Conservation (phyloP, 1,139 yeast genomes). For the Yamadazyma aaseri region DNA sequence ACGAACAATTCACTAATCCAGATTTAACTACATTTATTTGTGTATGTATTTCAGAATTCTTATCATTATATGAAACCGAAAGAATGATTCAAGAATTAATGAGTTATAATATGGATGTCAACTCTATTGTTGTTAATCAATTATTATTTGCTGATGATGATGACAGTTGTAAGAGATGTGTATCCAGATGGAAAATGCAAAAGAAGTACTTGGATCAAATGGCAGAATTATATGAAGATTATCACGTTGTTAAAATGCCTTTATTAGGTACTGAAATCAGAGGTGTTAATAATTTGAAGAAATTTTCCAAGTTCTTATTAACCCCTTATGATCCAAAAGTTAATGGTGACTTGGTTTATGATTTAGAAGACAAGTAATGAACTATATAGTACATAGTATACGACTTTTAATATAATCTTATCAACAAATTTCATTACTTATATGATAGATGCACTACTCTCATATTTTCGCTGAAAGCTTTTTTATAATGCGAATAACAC, state of each 20-base stretch:
- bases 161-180: constrained; percentile 80
- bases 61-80: constrained; percentile 94
- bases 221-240: constrained; percentile 90
- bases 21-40: constrained; percentile 95
- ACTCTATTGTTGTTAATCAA: constrained; percentile 93
- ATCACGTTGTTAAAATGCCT: constrained; percentile 93
- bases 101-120: constrained; percentile 93
- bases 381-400: too few species aligned
- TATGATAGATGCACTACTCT: background rate
- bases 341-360: constrained; percentile 60
- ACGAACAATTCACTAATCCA: constrained; percentile 92
- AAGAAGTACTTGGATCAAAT: constrained; percentile 91
- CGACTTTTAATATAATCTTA: too few species aligned
- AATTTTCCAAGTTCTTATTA: constrained; percentile 67
- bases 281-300: constrained; percentile 80
- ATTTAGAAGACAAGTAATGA: constrained; percentile 60
- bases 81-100: constrained; percentile 95
- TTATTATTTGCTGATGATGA: constrained; percentile 79
- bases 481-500: constrained; percentile 7
- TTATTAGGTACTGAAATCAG: constrained; percentile 91
- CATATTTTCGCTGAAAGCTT: constrained; percentile 4
- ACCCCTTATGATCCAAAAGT: constrained; percentile 69
- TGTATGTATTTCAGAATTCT: constrained; percentile 94
- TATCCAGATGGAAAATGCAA: constrained; percentile 94
- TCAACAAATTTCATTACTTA: background rate